These are phyloP conservation scores for Globisporangium megalacanthum DNA, from an alignment of 352 stramenopile genomes.

Conservation along the genomic window DNA sequence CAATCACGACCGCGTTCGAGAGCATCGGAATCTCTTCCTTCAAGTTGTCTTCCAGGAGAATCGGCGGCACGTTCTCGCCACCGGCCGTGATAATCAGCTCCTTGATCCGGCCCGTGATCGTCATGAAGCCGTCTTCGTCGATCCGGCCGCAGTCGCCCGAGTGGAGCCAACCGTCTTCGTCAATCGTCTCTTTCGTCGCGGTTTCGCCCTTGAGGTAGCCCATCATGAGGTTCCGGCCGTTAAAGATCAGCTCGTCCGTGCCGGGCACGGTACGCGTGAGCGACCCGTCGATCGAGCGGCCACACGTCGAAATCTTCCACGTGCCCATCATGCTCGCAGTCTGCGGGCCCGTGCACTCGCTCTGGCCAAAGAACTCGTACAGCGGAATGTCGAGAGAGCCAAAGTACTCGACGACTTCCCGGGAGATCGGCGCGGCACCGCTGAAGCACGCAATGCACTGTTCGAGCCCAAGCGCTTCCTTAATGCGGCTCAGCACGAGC, in stretches of 20 bases:
- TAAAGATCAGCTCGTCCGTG: slow-evolving; percentile 74
- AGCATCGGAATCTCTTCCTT: slow-evolving; percentile 86
- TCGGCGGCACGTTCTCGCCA: slow-evolving; percentile 93
- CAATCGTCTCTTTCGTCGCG: slow-evolving; percentile 86
- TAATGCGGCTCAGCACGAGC: slow-evolving; percentile 84
- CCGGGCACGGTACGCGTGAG: slow-evolving; percentile 48
- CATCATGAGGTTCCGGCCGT: slow-evolving; percentile 88
- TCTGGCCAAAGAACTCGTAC: slow-evolving; percentile 93
- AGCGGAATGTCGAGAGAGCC: slow-evolving; percentile 92
- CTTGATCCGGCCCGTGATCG: slow-evolving; percentile 95
- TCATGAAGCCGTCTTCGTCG: slow-evolving; percentile 90
- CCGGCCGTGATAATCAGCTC: slow-evolving; percentile 95
- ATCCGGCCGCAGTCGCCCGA: slow-evolving; percentile 91
- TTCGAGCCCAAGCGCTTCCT: slow-evolving; percentile 89
- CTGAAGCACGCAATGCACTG: slow-evolving; percentile 71
- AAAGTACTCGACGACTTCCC: slow-evolving; percentile 95
- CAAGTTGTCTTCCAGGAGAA: slow-evolving; percentile 89
- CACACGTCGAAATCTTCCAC: slow-evolving; percentile 89
- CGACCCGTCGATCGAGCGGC: slow-evolving; percentile 66
- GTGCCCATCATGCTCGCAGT: slow-evolving; percentile 64
- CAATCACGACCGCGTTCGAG: slow-evolving; percentile 91
- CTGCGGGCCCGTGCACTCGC: slow-evolving; percentile 85
- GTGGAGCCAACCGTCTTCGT: slow-evolving; percentile 91
- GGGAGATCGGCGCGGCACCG: slow-evolving; percentile 89
- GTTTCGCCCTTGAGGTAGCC: slow-evolving; percentile 81